Base-by-base conservation (phyloP, 202 grass and related monocot genomes). In the Zoysia matrella region DNA sequence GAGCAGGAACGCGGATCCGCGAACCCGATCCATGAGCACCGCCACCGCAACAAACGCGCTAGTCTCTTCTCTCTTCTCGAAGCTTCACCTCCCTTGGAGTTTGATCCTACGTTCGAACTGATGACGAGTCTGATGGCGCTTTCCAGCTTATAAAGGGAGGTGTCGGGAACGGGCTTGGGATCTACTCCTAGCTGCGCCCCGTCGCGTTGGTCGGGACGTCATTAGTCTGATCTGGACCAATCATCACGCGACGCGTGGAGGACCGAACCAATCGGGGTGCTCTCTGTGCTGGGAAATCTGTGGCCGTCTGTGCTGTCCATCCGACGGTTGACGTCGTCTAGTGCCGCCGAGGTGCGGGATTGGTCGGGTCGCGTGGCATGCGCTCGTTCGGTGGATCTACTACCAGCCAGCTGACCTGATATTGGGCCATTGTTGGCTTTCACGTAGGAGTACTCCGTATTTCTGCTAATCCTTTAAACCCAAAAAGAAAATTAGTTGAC, bases 181-280 rank as follows among this genome's bases (percentile, higher is more conserved):
- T 86, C 30, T 36, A 36, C 30, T 36, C 30, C 83, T 41, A 5
- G 43, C 22, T 14, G 73, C 51, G 51, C 13, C 22, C 22, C 52
- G 64, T 86, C 79, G 88, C 80, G 88, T 11, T 86, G 88, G 84
- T 80, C 74, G 84, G 84, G 76, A 75, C 88, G 88, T 90, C 88
- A 90, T 40, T 70, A 0, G 50, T 52, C 84, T 45, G 16, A 86
- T 7, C n/a, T 90, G 88, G 84, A 66, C 88, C 75, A 90, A 14
- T 90, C 0, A 39, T 0, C 0, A 1, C 0, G 0, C 0, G 80
- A 5, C 88, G 53, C 88, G 80, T 87, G 88, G 75, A 65, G 0
- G 0, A 0, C 3, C 44, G 56, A 58, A 67, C 88, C 88, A 90
- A 90, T 90, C 79, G 71, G 13, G 65, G 75, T 0, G 80, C 30